Evolutionary conservation across 371 early-diverging fungal genomes (phyloP).

Genomic region (Gilbertella persicaria): DNA sequence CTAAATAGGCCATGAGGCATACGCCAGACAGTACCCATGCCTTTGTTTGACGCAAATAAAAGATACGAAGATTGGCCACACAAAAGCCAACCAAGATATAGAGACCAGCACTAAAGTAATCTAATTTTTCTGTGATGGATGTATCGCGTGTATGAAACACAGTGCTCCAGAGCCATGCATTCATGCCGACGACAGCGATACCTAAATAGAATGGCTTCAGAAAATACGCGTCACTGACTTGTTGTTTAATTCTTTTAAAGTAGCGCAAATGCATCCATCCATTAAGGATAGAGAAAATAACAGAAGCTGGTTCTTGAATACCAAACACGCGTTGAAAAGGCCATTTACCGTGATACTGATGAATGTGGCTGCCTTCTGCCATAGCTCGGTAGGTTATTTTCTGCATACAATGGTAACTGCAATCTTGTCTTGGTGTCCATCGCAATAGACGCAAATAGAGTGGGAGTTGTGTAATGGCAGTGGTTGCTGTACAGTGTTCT

Average conservation of each 20-base stretch:
- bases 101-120: slow-evolving; percentile 91
- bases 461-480: slow-evolving; percentile 10
- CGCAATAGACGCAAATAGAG: slow-evolving; percentile 12
- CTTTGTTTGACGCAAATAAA: slow-evolving; percentile 37
- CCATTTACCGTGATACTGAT: slow-evolving; percentile 57
- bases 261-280: slow-evolving; percentile 72
- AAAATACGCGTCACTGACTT: slow-evolving; percentile 51
- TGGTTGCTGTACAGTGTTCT: slow-evolving; percentile 11
- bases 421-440: slow-evolving; percentile 21
- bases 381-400: slow-evolving; percentile 19
- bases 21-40: slow-evolving; percentile 30
- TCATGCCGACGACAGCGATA: slow-evolving; percentile 64
- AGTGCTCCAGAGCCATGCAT: slow-evolving; percentile 93
- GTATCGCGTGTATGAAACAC: slow-evolving; percentile 92
- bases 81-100: slow-evolving; percentile 72
- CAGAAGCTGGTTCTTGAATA: slow-evolving; percentile 94
- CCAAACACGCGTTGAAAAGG: slow-evolving; percentile 89
- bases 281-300: slow-evolving; percentile 88
- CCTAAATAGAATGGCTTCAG: slow-evolving; percentile 62
- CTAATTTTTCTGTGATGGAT: slow-evolving; percentile 84
- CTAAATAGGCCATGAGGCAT: slow-evolving; percentile 41
- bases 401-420: slow-evolving; percentile 32
- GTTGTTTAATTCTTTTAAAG: slow-evolving; percentile 41
- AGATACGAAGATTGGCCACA: slow-evolving; percentile 59
- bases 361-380: slow-evolving; percentile 7